Percentiles rank a stretch among this genome's conserved stretches.
These are phyloP conservation scores for Aspergillus sp. DNA, from an alignment of 2,329 filamentous ascomycete genomes.

Conservation along the genomic window DNA sequence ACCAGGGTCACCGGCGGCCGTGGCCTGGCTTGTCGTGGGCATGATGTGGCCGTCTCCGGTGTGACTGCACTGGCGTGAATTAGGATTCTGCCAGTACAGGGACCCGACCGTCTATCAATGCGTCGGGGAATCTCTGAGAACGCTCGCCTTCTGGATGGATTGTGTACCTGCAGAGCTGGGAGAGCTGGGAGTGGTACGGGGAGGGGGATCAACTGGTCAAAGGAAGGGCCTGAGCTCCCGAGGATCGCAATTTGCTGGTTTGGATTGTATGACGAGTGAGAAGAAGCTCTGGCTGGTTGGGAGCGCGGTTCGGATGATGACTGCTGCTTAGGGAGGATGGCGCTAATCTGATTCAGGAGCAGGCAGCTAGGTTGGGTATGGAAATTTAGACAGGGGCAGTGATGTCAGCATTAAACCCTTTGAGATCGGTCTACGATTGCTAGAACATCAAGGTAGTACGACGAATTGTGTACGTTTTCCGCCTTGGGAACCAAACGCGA, in stretches of 20 bases:
- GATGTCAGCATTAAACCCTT: too few species aligned
- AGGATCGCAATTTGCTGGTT: neutral
- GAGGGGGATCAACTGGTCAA: neutral
- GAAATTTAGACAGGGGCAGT: too few species aligned
- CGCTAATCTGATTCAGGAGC: neutral
- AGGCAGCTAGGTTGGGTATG: neutral
- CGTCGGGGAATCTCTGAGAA: neutral
- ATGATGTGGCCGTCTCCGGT: slow-evolving; percentile 3
- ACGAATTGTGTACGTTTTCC: too few species aligned
- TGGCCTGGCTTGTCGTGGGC: neutral
- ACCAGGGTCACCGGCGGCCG: neutral
- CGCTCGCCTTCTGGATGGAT: slow-evolving; percentile 4
- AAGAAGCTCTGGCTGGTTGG: neutral
- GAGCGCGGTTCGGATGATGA: neutral
- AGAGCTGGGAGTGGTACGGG: slow-evolving; percentile 1
- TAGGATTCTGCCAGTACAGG: slow-evolving; percentile 8
- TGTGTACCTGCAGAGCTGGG: slow-evolving; percentile 11
- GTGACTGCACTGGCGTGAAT: slow-evolving; percentile 7
- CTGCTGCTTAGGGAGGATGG: neutral
- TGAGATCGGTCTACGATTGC: too few species aligned
- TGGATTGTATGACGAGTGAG: neutral
- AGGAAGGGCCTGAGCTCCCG: neutral
- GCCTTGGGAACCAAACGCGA: too few species aligned
- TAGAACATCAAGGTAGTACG: too few species aligned
- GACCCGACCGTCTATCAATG: neutral